Conservation (phyloP, 176 grass and related monocot genomes). For the Saccharum officinarum region DNA sequence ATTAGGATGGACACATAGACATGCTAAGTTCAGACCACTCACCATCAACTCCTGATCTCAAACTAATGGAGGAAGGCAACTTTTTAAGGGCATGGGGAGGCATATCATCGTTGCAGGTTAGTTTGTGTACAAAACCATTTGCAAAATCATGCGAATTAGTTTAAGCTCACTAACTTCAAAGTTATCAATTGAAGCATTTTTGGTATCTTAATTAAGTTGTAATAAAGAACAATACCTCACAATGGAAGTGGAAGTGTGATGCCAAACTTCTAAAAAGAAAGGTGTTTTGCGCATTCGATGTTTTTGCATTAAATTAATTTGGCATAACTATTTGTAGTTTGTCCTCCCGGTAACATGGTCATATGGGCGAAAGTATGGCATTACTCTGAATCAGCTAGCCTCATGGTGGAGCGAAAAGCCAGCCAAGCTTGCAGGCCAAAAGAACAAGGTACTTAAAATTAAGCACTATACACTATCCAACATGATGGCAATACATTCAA, state of each 20-base stretch:
- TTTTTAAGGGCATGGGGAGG: conserved; percentile 98
- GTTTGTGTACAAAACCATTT: not conserved
- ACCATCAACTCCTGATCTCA: conserved; percentile 83
- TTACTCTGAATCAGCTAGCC: conserved; percentile 71
- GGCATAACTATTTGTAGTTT: conserved; percentile 60
- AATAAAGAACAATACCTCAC: not conserved
- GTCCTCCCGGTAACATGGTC: conserved; percentile 95
- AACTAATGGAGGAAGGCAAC: conserved; percentile 87
- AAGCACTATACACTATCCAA: not conserved
- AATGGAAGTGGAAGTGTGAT: not conserved
- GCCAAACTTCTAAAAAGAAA: not conserved
- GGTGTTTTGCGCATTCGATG: not conserved
- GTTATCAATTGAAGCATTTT: not conserved
- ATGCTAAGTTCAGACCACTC: conserved; percentile 99
- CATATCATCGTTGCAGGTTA: conserved; percentile 94
- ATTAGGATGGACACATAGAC: conserved; percentile 89
- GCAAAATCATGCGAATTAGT: not conserved
- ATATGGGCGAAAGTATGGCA: conserved; percentile 67
- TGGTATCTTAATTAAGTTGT: not conserved
- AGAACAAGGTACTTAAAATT: conserved; percentile 64
- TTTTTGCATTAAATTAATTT: not conserved
- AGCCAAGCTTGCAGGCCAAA: conserved; percentile 78
- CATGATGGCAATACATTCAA: not conserved
- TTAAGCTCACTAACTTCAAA: not conserved
- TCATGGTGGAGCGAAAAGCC: conserved; percentile 95